phyloP scores from a whole-genome alignment of 2,329 filamentous ascomycete genomes.

The Hypoxylon rubiginosum region DNA sequence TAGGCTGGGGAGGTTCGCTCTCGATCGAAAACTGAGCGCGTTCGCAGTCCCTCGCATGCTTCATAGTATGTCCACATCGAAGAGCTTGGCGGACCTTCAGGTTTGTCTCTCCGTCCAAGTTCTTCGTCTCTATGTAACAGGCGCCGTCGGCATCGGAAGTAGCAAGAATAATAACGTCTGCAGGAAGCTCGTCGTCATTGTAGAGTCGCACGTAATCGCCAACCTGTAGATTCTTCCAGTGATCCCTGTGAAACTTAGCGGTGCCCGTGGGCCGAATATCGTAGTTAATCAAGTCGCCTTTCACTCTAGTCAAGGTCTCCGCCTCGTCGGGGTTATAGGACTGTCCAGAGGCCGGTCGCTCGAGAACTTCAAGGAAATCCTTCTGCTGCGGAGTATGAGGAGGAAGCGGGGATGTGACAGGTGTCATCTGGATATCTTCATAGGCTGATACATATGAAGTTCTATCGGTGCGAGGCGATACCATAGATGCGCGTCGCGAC shows the following conservation, averaged over 20 bases:
- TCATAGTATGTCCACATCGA: constrained; percentile 84
- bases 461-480: constrained; percentile 63
- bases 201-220: constrained; percentile 97
- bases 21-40: constrained; percentile 88
- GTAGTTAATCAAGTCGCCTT: constrained; percentile 78
- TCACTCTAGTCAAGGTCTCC: constrained; percentile 60
- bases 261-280: constrained; percentile 74
- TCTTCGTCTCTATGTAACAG: constrained; percentile 98
- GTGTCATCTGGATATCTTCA: constrained; percentile 94
- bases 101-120: constrained; percentile 97
- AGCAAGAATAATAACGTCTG: constrained; percentile 90
- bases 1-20: constrained; percentile 91
- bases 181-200: constrained; percentile 94
- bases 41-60: constrained; percentile 93
- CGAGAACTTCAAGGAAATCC: constrained; percentile 48
- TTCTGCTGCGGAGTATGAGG: constrained; percentile 47
- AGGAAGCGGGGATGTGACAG: constrained; percentile 84
- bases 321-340: constrained; percentile 56
- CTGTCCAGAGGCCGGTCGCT: constrained; percentile 51
- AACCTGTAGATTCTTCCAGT: constrained; percentile 95
- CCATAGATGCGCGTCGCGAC: constrained; percentile 66
- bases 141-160: constrained; percentile 95
- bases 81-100: constrained; percentile 94
- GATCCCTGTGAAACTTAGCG: constrained; percentile 90
- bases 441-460: constrained; percentile 67